Evolutionary conservation across 345 rosid species (phyloP).

Genomic region (Streptanthus diversifolius): DNA sequence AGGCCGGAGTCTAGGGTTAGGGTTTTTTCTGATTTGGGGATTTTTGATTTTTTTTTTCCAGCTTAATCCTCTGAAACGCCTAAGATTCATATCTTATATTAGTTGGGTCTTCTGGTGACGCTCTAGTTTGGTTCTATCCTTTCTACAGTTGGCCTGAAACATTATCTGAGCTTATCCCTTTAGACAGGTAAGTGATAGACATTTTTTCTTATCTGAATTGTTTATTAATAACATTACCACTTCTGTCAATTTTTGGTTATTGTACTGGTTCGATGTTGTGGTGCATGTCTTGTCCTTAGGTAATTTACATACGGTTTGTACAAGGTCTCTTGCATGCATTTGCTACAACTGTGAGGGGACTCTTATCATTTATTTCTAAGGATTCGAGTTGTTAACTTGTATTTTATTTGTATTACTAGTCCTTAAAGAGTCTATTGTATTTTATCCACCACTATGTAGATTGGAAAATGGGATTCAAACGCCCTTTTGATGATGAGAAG

Average conservation of each 20-base stretch:
- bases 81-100: background rate
- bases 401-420: background rate
- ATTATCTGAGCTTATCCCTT: constrained; percentile 14
- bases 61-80: background rate
- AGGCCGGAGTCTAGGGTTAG: constrained; percentile 43
- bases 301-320: background rate
- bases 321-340: background rate
- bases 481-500: constrained; percentile 49
- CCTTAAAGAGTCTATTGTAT: background rate
- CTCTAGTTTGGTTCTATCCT: constrained; percentile 5
- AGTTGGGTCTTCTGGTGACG: background rate
- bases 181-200: constrained; percentile 31
- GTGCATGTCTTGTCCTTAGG: background rate
- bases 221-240: background rate
- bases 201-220: background rate
- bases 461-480: constrained; percentile 46
- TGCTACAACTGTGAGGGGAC: background rate
- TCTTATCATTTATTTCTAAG: background rate
- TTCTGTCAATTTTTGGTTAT: background rate
- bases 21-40: constrained; percentile 31
- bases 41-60: constrained; percentile 25
- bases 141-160: constrained; percentile 14
- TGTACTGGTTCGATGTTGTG: background rate
- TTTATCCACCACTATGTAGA: constrained; percentile 5
- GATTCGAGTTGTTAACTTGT: background rate